Evolutionary conservation across 1,284 basidiomycete genomes (phyloP), one percentile per base, ranked within the genome.

Genomic region (Ganoderma boninense): DNA sequence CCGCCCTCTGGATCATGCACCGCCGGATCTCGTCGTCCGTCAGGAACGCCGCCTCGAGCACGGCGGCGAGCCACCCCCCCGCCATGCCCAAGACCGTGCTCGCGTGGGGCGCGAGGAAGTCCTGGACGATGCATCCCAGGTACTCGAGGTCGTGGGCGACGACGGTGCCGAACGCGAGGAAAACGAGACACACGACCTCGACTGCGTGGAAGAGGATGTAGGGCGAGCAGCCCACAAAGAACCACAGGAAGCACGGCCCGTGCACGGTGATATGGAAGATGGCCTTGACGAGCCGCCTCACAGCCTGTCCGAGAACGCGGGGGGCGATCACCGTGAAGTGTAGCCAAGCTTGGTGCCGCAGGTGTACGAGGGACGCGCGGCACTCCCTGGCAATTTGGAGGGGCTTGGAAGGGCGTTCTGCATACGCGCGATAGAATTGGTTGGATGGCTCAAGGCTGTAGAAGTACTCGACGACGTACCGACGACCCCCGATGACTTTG

Each of bases 271-370:
- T 29, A 35, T 35, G 42, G 20, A 20, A 42, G 20, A 23, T 4
- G 7, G 35, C 13, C n/a, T 16, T 6, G 84, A 69, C n/a, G 11
- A 64, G 20, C 16, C 16, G 14, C 11, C 14, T n/a, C 40, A 44
- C 1, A 4, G 13, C 26, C 4, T 8, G 14, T n/a, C 44, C 20
- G 29, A 57, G 26, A 29, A 35, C 6, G 29, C 14, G 20, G 10
- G n/a, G 26, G 10, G 13, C 7, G 44, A 49, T 8, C 38, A 11
- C 38, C 16, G 56, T 18, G 35, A 38, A 8, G 32, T 38, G 32
- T 4, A 38, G 29, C 20, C n/a, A n/a, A 1, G 46, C 46, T 20
- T 20, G 46, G 54, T 42, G 18, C 10, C 57, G 49, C 35, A 62
- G 5, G 29, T 23, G 35, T 2, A 57, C 46, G 26, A 62, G 2